Base-by-base conservation (phyloP, 148 eudicot genomes). In the Limonium bicolor region DNA sequence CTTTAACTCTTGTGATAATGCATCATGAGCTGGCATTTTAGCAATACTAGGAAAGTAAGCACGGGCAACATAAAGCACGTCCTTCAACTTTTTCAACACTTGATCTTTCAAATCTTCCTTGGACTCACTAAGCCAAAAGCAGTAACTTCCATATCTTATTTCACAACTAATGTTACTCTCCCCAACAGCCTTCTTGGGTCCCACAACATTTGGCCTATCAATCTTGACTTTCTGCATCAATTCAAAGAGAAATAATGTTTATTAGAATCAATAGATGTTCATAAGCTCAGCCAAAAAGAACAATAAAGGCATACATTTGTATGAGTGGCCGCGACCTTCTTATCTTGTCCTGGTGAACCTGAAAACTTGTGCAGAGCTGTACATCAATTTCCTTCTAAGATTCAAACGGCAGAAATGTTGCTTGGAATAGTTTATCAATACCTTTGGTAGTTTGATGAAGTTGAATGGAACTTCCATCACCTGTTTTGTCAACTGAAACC, bases 1-100 rank as follows among this genome's bases (percentile, higher is more conserved):
- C 65, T 58, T 80, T 75, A 90, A 2, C 63, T 84, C 87, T 56
- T 61, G 78, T 2, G 97, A 77, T 36, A 90, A 63, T 48, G 75
- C 78, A 13, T 84, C 92, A 54, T 70, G 79, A 6, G 55, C 69
- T 36, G 84, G 77, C 68, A 84, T 77, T 64, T 90, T 90, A 29
- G 95, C 97, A 45, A 90, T 80, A 62, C 97, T 90, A n/a, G 97
- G 97, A 72, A 65, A 90, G 51, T 90, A 90, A 44, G 97, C 97
- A 24, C 95, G 76, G 49, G 97, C 93, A 38, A 84, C 93, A 69
- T 70, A 90, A 29, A 90, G 70, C 39, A 65, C 64, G 64, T 90
- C 95, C 70, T 90, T 90, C 76, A 90, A 56, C 64, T 49, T 77
- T 69, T 68, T 90, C 65, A 90, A 92, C 37, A 65, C 50, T 42